These are phyloP conservation scores for Aspergillus quadricinctus DNA, from an alignment of 2,329 filamentous ascomycete species.

Conservation along the genomic window DNA sequence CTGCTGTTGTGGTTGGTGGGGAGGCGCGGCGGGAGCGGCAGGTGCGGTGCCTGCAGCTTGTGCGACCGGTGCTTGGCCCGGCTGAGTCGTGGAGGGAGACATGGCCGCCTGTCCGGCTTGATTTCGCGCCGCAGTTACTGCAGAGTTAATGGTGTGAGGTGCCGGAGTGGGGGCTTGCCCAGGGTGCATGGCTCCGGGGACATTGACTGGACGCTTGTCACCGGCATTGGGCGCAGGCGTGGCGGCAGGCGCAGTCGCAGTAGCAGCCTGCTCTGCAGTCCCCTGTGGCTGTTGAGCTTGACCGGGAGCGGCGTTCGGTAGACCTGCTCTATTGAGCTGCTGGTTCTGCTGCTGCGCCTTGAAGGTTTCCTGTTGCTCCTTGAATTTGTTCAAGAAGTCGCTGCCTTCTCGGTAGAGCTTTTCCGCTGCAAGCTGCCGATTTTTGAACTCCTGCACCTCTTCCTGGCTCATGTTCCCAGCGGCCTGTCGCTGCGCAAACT, in stretches of 20 bases:
- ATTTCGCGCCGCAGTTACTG: conserved; percentile 42
- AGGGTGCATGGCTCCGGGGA: conserved; percentile 26
- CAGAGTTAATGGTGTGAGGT: conserved; percentile 47
- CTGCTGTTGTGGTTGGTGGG: conserved; percentile 17
- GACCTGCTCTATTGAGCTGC: conserved; percentile 20
- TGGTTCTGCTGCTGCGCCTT: conserved; percentile 33
- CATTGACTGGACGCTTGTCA: conserved; percentile 20
- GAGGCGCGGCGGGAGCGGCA: conserved; percentile 17
- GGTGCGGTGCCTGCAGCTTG: conserved; percentile 24
- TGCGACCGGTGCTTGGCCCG: conserved; percentile 27
- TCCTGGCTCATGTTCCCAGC: conserved; percentile 38
- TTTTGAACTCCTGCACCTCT: conserved; percentile 42
- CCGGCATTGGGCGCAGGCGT: conserved; percentile 3
- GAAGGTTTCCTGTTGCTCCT: conserved; percentile 45
- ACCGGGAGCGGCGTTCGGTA: conserved; percentile 6
- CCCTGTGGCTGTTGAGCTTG: conserved; percentile 11
- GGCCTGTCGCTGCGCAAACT: conserved; percentile 35
- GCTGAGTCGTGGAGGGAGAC: conserved; percentile 33
- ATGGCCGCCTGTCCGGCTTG: conserved; percentile 35
- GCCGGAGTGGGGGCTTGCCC: conserved; percentile 35
- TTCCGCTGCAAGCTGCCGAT: conserved; percentile 37
- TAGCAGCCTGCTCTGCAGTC: conserved; percentile 15
- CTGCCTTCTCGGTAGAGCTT: conserved; percentile 42
- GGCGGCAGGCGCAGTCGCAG: conserved; percentile 14
- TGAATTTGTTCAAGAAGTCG: conserved; percentile 46